Percentiles rank a stretch among this genome's conserved stretches.
phyloP scores from a whole-genome alignment of 2,329 filamentous ascomycete genomes.

The Zymoseptoria ardabiliae region DNA sequence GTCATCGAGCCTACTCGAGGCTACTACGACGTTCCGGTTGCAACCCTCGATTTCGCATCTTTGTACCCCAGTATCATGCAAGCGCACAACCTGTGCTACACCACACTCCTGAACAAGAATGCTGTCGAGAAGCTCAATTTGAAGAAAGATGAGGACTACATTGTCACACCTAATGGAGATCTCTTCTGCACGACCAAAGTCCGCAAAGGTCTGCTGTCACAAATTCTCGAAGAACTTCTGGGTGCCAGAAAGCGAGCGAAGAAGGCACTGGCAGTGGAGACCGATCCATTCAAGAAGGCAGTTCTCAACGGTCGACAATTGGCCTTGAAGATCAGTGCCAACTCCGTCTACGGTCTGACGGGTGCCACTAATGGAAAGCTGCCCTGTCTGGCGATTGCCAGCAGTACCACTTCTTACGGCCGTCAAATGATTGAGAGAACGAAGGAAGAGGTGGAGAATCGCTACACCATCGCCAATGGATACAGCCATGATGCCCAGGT shows the following conservation, averaged over 20 bases:
- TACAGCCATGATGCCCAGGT: conserved; percentile 93
- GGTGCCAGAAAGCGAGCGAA: conserved; percentile 92
- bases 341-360: conserved; percentile 95
- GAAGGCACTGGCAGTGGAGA: conserved; percentile 78
- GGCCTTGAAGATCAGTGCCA: conserved; percentile 91
- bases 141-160: conserved; percentile 88
- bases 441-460: conserved; percentile 85
- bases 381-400: conserved; percentile 89
- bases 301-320: conserved; percentile 95
- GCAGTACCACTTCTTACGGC: conserved; percentile 93
- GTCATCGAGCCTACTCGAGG: conserved; percentile 92
- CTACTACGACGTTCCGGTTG: conserved; percentile 91
- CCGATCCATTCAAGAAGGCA: conserved; percentile 94
- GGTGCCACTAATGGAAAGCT: conserved; percentile 94
- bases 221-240: conserved; percentile 91
- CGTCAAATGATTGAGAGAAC: conserved; percentile 99
- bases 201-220: conserved; percentile 82
- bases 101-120: conserved; percentile 75
- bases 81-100: conserved; percentile 97
- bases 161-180: conserved; percentile 89
- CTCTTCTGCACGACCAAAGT: conserved; percentile 83
- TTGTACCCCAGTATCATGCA: conserved; percentile 99
- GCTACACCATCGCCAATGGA: conserved; percentile 87
- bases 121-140: conserved; percentile 69
- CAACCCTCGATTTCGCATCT: conserved; percentile 96